These are phyloP conservation scores for Solanum acaule DNA, from an alignment of 257 asterid species.

Conservation along the genomic window DNA sequence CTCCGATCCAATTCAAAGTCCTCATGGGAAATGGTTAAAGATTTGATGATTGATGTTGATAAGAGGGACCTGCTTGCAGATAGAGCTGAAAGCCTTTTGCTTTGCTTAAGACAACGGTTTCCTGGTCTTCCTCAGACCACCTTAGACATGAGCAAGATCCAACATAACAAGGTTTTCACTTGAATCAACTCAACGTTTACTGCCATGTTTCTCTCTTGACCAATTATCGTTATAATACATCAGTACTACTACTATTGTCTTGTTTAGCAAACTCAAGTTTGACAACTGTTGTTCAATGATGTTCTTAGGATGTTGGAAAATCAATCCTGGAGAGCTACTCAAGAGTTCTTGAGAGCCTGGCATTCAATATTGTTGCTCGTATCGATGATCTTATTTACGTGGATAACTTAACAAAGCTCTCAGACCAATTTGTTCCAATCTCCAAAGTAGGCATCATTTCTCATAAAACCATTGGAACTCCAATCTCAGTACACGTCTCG, in stretches of 20 bases:
- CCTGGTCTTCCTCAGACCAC: conserved; percentile 87
- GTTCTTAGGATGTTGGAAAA: conserved; percentile 67
- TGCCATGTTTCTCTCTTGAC: background rate
- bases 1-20: conserved; percentile 34
- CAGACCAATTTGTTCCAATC: conserved; percentile 44
- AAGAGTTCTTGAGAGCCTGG: conserved; percentile 73
- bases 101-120: conserved; percentile 49
- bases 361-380: conserved; percentile 70
- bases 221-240: background rate
- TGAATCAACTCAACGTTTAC: background rate
- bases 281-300: background rate
- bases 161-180: conserved; percentile 57
- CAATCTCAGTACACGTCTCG: conserved; percentile 2
- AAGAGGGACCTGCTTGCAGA: conserved; percentile 48
- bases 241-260: background rate
- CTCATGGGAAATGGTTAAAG: conserved; percentile 78
- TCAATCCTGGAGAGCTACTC: conserved; percentile 81
- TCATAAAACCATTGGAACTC: conserved; percentile 22
- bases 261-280: background rate
- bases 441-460: conserved; percentile 10
- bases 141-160: conserved; percentile 73
- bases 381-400: conserved; percentile 64
- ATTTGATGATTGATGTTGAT: conserved; percentile 51
- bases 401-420: conserved; percentile 66
- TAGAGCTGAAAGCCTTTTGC: conserved; percentile 66